phyloP scores from a whole-genome alignment of 2,329 filamentous ascomycete genomes.

The Botrytis medusae region DNA sequence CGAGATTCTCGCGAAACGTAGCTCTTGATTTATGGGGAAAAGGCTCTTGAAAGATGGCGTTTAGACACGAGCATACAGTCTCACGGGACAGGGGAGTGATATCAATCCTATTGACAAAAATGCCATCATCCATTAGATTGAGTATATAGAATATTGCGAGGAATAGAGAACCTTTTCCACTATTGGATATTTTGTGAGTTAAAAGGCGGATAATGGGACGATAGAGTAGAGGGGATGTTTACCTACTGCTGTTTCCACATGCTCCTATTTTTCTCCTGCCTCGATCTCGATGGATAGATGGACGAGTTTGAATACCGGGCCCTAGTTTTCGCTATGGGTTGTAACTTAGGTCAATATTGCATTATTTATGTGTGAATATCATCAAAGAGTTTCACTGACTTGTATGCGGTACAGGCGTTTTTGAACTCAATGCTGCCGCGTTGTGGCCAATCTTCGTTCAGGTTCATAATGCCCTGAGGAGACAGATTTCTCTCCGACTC shows the following conservation, averaged over 20 bases:
- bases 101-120: neutral
- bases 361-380: neutral
- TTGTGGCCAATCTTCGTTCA: neutral
- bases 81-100: neutral
- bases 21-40: conserved; percentile 49
- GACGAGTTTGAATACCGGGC: neutral
- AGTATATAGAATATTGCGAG: neutral
- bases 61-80: conserved; percentile 27
- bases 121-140: fast-evolving
- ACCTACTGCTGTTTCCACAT: neutral
- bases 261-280: neutral
- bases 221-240: neutral
- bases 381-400: neutral
- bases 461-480: neutral
- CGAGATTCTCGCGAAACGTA: conserved; percentile 48
- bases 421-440: neutral
- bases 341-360: neutral
- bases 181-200: no score
- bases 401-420: neutral
- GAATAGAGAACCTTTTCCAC: neutral
- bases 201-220: neutral
- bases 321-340: neutral
- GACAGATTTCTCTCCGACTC: neutral
- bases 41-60: conserved; percentile 50
- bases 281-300: neutral